A percentile compares a stretch with the other conserved stretches of the same genome.
phyloP scores from a whole-genome alignment of 2,329 filamentous ascomycete genomes.

The Erysiphe pulchra region DNA sequence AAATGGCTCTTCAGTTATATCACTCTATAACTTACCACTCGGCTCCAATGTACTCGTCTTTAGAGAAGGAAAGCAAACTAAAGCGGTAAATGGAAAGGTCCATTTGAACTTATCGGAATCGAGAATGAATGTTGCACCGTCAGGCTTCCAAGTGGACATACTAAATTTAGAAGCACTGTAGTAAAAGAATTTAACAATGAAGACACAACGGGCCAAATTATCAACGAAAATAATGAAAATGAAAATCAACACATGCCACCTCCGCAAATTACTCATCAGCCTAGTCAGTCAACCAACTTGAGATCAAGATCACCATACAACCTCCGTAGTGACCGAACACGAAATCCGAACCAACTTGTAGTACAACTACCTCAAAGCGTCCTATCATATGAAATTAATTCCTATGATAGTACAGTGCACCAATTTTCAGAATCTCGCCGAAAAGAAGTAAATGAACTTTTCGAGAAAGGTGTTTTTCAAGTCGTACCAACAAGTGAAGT shows the following conservation, averaged over 20 bases:
- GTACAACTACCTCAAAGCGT: too few relatives aligned
- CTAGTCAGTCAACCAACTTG: too few relatives aligned
- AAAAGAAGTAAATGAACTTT: not conserved
- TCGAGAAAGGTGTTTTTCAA: constrained; percentile 1
- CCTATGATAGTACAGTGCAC: not conserved
- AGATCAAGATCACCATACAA: too few relatives aligned
- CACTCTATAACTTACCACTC: not conserved
- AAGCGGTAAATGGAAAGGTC: not conserved
- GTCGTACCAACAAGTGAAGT: not conserved
- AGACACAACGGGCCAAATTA: not conserved
- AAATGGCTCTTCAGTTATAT: not conserved
- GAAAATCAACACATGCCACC: not conserved
- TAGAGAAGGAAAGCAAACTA: not conserved
- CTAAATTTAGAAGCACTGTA: not conserved
- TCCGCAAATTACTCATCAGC: not conserved
- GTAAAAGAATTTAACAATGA: not conserved
- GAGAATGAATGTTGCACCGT: not conserved
- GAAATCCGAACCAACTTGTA: too few relatives aligned
- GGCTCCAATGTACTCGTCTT: not conserved
- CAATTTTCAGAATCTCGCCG: not conserved
- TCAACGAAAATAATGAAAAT: not conserved
- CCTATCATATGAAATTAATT: too few relatives aligned
- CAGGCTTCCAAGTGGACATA: not conserved
- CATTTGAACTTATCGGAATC: not conserved
- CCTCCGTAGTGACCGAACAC: too few relatives aligned